Evolutionary conservation across 2,329 filamentous ascomycete species (phyloP).

Genomic region (Cladosporium sp.): DNA sequence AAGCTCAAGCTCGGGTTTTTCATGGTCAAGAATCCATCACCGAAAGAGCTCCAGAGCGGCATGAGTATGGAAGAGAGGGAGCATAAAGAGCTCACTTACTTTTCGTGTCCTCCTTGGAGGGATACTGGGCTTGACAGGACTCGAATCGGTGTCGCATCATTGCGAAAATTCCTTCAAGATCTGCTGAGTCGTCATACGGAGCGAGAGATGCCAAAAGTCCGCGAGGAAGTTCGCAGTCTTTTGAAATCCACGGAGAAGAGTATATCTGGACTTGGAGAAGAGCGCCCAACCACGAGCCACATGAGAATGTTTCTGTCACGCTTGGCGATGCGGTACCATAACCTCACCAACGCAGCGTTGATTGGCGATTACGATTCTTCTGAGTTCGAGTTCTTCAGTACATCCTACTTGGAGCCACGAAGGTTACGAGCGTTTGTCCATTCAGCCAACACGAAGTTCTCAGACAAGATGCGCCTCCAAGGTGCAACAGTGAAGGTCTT

Average conservation of each 20-base stretch:
- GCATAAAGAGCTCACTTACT: background rate
- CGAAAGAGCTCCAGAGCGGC: background rate
- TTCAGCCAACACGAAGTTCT: background rate
- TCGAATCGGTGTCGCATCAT: background rate
- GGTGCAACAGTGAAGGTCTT: background rate
- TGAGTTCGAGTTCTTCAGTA: background rate
- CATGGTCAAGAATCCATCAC: constrained; percentile 32
- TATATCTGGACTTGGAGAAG: background rate
- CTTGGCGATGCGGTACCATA: constrained; percentile 26
- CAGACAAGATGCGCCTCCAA: background rate
- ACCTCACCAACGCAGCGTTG: constrained; percentile 26
- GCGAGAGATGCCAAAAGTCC: background rate
- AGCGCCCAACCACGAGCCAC: background rate
- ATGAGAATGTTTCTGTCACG: constrained; percentile 11
- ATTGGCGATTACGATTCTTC: constrained; percentile 27
- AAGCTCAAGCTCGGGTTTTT: constrained; percentile 36
- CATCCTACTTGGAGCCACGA: background rate
- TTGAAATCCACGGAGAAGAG: background rate
- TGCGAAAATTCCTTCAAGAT: background rate
- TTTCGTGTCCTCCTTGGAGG: background rate
- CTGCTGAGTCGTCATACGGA: background rate
- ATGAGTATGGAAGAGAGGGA: background rate
- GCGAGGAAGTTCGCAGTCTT: background rate
- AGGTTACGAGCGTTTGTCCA: background rate
- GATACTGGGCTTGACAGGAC: background rate